A percentile compares a stretch with the other conserved stretches of the same genome.
These are phyloP conservation scores for Sedum album DNA, from an alignment of 164 flowering plant species.

Conservation along the genomic window DNA sequence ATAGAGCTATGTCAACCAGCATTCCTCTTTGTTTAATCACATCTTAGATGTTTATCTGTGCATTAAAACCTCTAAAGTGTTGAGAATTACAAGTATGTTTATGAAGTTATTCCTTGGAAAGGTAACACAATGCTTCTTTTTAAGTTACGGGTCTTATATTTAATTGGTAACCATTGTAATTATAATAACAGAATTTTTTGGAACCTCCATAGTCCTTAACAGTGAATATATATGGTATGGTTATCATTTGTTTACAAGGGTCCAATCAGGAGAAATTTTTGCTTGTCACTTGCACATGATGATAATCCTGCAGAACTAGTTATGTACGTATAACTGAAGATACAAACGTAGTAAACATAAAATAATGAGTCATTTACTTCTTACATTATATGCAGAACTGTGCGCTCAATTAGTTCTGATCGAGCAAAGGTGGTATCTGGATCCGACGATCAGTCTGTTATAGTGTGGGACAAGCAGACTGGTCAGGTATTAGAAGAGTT, in stretches of 20 bases:
- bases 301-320: not conserved
- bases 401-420: conserved; percentile 94
- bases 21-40: not conserved
- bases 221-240: too few species aligned
- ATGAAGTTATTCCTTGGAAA: not conserved
- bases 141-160: not conserved
- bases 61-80: not conserved
- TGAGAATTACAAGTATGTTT: not conserved
- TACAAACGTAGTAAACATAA: not conserved
- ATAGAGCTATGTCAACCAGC: not conserved
- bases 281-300: not conserved
- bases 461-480: conserved; percentile 98
- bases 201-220: not conserved
- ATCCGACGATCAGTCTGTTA: conserved; percentile 84
- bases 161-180: not conserved
- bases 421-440: conserved; percentile 88
- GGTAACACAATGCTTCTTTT: not conserved
- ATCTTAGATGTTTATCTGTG: not conserved
- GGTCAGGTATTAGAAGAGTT: conserved; percentile 81
- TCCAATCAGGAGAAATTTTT: not conserved
- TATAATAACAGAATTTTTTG: not conserved
- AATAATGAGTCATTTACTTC: not conserved
- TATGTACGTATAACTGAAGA: not conserved
- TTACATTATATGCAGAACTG: conserved; percentile 40
- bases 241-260: not conserved